These are phyloP conservation scores for Zygosaccharomyces sapae DNA, from an alignment of 1,139 yeast species.

Conservation along the genomic window DNA sequence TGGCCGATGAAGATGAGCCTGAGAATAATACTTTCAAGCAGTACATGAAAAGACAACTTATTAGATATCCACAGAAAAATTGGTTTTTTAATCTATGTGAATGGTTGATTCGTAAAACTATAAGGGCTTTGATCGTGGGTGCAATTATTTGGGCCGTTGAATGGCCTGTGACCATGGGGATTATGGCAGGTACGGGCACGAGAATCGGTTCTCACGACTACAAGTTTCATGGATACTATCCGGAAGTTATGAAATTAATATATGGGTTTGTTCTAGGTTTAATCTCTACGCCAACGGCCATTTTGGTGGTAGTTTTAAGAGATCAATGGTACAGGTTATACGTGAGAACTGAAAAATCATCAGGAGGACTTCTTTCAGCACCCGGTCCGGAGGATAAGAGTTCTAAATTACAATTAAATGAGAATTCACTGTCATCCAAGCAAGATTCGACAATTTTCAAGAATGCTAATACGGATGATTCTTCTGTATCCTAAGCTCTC, in stretches of 20 bases:
- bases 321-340: constrained; percentile 15
- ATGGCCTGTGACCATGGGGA: constrained; percentile 32
- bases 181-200: constrained; percentile 25
- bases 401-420: not conserved
- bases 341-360: not conserved
- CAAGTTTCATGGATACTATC: constrained; percentile 22
- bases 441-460: not conserved
- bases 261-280: constrained; percentile 24
- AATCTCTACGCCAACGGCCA: constrained; percentile 20
- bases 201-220: constrained; percentile 19
- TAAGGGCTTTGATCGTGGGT: constrained; percentile 20
- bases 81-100: constrained; percentile 15
- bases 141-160: constrained; percentile 18
- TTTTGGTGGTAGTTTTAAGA: constrained; percentile 21
- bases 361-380: not conserved
- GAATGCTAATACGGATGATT: constrained; percentile 1
- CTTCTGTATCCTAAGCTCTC: not conserved
- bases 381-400: not conserved
- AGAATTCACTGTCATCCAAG: not conserved
- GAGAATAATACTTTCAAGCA: constrained; percentile 8
- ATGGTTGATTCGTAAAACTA: constrained; percentile 22
- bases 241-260: constrained; percentile 25
- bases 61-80: constrained; percentile 15
- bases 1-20: constrained; percentile 10
- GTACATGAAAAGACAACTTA: constrained; percentile 15